Evolutionary conservation across 2,329 filamentous ascomycete genomes (phyloP).

Genomic region (Claviceps cyperi): DNA sequence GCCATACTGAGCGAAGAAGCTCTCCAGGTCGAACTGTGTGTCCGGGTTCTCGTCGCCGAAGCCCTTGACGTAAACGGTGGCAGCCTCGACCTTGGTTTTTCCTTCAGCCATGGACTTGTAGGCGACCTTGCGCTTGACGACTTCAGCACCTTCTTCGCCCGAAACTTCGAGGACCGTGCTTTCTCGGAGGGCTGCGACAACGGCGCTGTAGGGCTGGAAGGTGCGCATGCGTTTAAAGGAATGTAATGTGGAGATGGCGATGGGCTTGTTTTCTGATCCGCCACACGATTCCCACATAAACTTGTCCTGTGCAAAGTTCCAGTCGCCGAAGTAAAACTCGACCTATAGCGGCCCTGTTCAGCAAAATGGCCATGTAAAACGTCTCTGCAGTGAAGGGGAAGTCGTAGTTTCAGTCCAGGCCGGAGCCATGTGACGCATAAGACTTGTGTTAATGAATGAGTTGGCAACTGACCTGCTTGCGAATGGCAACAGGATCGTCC

Average conservation of each 20-base stretch:
- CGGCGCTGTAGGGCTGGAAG: conserved; percentile 75
- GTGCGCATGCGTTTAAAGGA: conserved; percentile 91
- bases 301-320: conserved; percentile 77
- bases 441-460: background rate
- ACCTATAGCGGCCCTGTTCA: conserved; percentile 42
- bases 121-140: conserved; percentile 61
- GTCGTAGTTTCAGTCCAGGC: background rate
- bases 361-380: background rate
- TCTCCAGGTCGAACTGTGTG: conserved; percentile 88
- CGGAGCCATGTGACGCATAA: background rate
- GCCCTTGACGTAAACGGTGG: conserved; percentile 83
- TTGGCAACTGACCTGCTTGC: conserved; percentile 52
- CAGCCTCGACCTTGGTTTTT: conserved; percentile 51
- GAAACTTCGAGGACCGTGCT: conserved; percentile 59
- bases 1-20: conserved; percentile 74
- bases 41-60: conserved; percentile 74
- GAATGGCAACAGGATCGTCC: conserved; percentile 66
- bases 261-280: conserved; percentile 67
- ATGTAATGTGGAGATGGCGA: conserved; percentile 64
- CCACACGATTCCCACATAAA: conserved; percentile 69
- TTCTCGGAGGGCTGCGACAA: conserved; percentile 70
- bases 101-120: conserved; percentile 43
- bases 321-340: conserved; percentile 91
- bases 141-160: conserved; percentile 59
- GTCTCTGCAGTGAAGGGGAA: background rate